Conservation (phyloP, 2,329 filamentous ascomycete species). For the Ophiocordyceps sinensis region DNA sequence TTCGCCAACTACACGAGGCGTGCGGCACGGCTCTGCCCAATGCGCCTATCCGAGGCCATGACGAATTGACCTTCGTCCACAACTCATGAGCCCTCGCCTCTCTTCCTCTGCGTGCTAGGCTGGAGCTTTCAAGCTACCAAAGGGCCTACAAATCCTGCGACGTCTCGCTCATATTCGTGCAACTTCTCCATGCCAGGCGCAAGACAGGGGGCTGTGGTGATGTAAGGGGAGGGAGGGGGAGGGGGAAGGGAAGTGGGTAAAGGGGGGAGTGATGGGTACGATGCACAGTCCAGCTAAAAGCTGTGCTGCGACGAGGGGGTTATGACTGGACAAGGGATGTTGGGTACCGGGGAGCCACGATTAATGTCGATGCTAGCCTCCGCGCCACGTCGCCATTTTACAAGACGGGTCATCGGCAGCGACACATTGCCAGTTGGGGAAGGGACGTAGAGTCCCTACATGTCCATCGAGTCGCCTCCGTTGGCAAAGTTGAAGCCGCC, state of each 20-base stretch:
- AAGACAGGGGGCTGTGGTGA: slow-evolving; percentile 16
- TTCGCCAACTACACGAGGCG: background rate
- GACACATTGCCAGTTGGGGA: slow-evolving; percentile 1
- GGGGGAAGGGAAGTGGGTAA: background rate
- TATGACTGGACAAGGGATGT: slow-evolving; percentile 4
- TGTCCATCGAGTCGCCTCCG: slow-evolving; percentile 49
- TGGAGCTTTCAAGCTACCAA: slow-evolving; percentile 55
- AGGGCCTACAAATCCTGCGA: slow-evolving; percentile 26
- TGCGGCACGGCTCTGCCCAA: background rate
- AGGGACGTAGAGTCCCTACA: slow-evolving; percentile 21
- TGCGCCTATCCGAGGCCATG: background rate
- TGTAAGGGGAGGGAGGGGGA: slow-evolving; percentile 12
- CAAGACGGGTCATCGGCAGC: background rate
- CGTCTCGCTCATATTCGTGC: slow-evolving; percentile 12
- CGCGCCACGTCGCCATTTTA: background rate
- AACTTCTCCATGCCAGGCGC: slow-evolving; percentile 23
- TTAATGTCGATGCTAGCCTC: slow-evolving; percentile 1
- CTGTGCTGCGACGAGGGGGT: slow-evolving; percentile 5
- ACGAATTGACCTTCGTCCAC: background rate
- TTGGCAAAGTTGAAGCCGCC: slow-evolving; percentile 92
- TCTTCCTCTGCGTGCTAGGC: slow-evolving; percentile 20
- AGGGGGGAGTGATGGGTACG: slow-evolving; percentile 7
- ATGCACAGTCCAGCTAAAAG: slow-evolving; percentile 10
- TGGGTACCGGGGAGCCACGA: slow-evolving; percentile 2
- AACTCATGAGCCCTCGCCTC: slow-evolving; percentile 13